Evolutionary conservation across 805 yeast species (phyloP), one percentile per base, ranked within the genome.

Genomic region (Nakazawaea wickerhamii): DNA sequence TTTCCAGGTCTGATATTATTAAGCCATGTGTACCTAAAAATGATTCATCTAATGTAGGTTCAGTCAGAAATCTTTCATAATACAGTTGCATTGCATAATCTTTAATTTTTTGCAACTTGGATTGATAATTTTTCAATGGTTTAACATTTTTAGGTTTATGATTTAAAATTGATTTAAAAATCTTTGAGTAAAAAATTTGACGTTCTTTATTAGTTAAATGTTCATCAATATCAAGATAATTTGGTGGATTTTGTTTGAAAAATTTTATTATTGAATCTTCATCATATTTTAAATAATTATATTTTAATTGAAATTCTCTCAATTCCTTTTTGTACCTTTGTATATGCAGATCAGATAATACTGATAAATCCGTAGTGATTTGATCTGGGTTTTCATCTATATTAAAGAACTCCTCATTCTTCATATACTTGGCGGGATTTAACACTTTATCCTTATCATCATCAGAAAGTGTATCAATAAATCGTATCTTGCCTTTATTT

Each of bases 1-100:
- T 57, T 48, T 77, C 79, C 0, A 56, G 57, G 1, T 59, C 61
- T 10, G 59, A 56, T 26, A 79, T 55, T 40, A 71, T 71, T 19
- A 80, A 58, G 2, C 45, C 45, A 30, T 41, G 36, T 5, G 31
- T 10, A 4, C 28, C 38, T 36, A 41, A 35, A 50, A 72, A 76
- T 22, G 63, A 56, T 7, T 36, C 32, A 20, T 41, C 45, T 22
- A 41, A 31, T 17, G 45, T 31, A 13, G 40, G 45, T 20, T 36
- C 40, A 4, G 40, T 31, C 28, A 23, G 27, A 19, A 36, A 36
- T 25, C 40, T 30, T 25, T 41, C 40, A 36, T 41, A 41, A 31
- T 41, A 41, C 40, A 36, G 40, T 36, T 41, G 40, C 45, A 41
- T 41, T 15, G 45, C 40, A 36, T 41, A 36, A 30, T 41, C 45